Conservation (phyloP, 768 basidiomycete genomes). For the Collybia sordida region DNA sequence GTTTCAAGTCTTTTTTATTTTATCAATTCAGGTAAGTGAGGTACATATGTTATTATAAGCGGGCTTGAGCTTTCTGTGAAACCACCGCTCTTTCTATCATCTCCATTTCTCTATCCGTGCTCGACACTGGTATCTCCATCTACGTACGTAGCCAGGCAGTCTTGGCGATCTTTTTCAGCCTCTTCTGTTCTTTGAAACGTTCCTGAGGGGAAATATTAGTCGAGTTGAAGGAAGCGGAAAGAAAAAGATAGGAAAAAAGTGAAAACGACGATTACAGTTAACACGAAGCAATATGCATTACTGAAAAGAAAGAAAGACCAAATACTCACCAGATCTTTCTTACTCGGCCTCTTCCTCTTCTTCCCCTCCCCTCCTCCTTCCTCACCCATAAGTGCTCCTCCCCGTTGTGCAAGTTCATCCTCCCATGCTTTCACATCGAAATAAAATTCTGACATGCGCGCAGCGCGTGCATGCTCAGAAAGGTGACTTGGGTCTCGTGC, state of each 20-base stretch:
- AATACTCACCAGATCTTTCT: constrained; percentile 77
- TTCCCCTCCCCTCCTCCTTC: constrained; percentile 52
- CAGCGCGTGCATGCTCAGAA: constrained; percentile 78
- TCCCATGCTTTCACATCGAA: constrained; percentile 87
- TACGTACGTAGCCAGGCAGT: constrained; percentile 84
- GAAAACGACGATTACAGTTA: too few relatives aligned
- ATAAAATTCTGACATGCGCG: constrained; percentile 86
- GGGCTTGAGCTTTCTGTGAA: too few relatives aligned
- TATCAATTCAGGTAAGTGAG: too few relatives aligned
- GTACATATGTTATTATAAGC: too few relatives aligned
- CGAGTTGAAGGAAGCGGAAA: too few relatives aligned
- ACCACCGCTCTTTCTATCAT: too few relatives aligned
- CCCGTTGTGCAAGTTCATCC: constrained; percentile 54
- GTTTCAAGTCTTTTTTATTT: too few relatives aligned
- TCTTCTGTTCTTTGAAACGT: constrained; percentile 82
- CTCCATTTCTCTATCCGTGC: too few relatives aligned
- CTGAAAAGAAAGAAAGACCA: neutral
- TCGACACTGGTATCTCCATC: neutral
- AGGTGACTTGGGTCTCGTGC: constrained; percentile 74
- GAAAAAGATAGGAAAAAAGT: too few relatives aligned
- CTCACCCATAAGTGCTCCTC: constrained; percentile 34
- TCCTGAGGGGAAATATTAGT: constrained; percentile 44
- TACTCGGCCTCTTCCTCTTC: constrained; percentile 77
- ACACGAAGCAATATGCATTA: neutral
- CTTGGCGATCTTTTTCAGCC: constrained; percentile 80